Evolutionary conservation across 768 basidiomycete genomes (phyloP).

Genomic region (Trametes cingulata): DNA sequence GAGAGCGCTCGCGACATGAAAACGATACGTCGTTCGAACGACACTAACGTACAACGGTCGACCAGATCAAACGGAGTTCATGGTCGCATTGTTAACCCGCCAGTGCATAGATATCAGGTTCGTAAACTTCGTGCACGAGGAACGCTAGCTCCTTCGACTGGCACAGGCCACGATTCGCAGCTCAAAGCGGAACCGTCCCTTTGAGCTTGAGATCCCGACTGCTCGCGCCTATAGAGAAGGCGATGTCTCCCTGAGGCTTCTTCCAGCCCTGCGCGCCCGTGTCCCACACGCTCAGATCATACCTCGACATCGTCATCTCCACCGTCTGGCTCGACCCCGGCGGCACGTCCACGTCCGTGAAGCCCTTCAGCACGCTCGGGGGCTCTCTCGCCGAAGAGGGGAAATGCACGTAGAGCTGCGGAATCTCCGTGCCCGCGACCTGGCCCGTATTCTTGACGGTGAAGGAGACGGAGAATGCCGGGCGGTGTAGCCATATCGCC

Average conservation of each 20-base stretch:
- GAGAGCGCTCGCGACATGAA: no score
- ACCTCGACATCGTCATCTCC: slow-evolving; percentile 61
- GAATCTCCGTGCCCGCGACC: slow-evolving; percentile 58
- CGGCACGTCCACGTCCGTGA: slow-evolving; percentile 54
- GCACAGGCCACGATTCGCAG: no score
- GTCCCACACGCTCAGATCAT: slow-evolving; percentile 80
- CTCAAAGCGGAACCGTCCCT: slow-evolving; percentile 39
- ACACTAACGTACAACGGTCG: no score
- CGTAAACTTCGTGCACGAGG: no score
- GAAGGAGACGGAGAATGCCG: slow-evolving; percentile 64
- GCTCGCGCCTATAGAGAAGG: slow-evolving; percentile 67
- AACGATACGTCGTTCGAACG: no score
- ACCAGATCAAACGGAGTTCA: no score
- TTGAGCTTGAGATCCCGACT: slow-evolving; percentile 60
- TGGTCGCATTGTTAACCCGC: no score
- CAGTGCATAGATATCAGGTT: no score
- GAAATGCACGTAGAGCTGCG: slow-evolving; percentile 76
- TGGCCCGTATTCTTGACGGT: slow-evolving; percentile 64
- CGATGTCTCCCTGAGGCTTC: slow-evolving; percentile 62
- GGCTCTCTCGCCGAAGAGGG: slow-evolving; percentile 60
- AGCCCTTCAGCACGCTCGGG: slow-evolving; percentile 67
- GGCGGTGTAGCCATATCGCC: slow-evolving; percentile 73
- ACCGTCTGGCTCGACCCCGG: slow-evolving; percentile 50
- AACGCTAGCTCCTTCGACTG: no score
- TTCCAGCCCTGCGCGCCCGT: slow-evolving; percentile 71